Base-by-base conservation (phyloP, 768 basidiomycete genomes). In the Leucocoprinus leucothites region DNA sequence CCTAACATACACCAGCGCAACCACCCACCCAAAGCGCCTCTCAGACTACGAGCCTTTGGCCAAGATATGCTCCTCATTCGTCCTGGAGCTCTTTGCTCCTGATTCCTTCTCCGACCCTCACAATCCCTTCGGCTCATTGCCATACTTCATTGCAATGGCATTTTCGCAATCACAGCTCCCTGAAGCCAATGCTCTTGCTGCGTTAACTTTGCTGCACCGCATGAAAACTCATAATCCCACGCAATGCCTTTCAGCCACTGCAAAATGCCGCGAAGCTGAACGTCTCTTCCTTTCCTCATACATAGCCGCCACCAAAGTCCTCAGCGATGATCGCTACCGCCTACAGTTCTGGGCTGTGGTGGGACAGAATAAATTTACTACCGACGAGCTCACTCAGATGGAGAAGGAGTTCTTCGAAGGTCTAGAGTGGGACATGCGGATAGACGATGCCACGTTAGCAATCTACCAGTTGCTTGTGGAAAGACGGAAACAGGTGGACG, bases 271-370 rank as follows among this genome's bases (percentile, higher is more conserved):
- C 21, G 54, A 56, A 16, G 47, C 54, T 9, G 48, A 48, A 28
- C 54, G 54, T 31, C 54, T 56, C 13, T 56, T 56, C 31, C 47
- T 56, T 34, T 48, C 41, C 21, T 56, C 54, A 2, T 56, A 56
- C 16, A 56, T 56, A 3, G 42, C 48, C 16, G 54, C 54, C 21
- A 49, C 54, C 22, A 56, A 56, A 43, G 54, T 49, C 19, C 54
- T 56, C 38, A 56, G 41, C 25, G 54, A 56, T 18, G 38, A 42
- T 6, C 54, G 54, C 18, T 49, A 48, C 48, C 47, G 40, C 22
- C 48, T 49, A 0, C 47, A 56, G n/a, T 56, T 56, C 54, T 56
- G 54, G 54, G 48, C 43, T 28, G 4, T n/a, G 16, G 54, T 56
- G 19, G 36, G 54, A n/a, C 54, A 56, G 54, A 56, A 56, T 13